phyloP scores from a whole-genome alignment of 2,329 filamentous ascomycete species.

The Helotiales sp. region DNA sequence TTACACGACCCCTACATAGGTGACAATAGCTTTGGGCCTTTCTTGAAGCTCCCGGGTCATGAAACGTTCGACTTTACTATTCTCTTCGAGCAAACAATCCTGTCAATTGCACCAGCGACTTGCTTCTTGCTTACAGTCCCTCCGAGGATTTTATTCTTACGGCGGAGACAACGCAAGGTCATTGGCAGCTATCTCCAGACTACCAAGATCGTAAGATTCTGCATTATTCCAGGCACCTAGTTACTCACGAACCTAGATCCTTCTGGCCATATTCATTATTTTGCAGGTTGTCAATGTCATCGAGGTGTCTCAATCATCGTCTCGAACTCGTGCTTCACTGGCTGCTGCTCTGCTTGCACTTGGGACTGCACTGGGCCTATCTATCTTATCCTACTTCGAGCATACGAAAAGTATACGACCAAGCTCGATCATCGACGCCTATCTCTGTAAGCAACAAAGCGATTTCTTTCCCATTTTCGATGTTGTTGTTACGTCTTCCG shows the following conservation, averaged over 20 bases:
- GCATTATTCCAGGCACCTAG: neutral
- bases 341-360: conserved; percentile 24
- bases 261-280: conserved; percentile 19
- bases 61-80: conserved; percentile 31
- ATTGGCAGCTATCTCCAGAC: conserved; percentile 18
- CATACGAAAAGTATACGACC: conserved; percentile 25
- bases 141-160: conserved; percentile 18
- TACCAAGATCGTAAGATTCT: conserved; percentile 21
- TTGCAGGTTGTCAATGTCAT: conserved; percentile 21
- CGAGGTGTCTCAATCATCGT: conserved; percentile 14
- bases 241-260: conserved; percentile 10
- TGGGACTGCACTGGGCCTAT: conserved; percentile 16
- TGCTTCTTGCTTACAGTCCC: conserved; percentile 24
- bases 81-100: conserved; percentile 31
- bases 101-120: conserved; percentile 29
- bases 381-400: conserved; percentile 25
- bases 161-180: conserved; percentile 21
- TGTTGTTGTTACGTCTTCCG: too few relatives aligned
- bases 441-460: too few relatives aligned
- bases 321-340: conserved; percentile 22
- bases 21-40: conserved; percentile 23
- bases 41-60: conserved; percentile 12
- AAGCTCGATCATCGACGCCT: conserved; percentile 25
- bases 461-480: too few relatives aligned
- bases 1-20: too few relatives aligned